Evolutionary conservation across 305 asterid species (phyloP), one percentile per base, ranked within the genome.

Genomic region (Fraxinus paxiana): DNA sequence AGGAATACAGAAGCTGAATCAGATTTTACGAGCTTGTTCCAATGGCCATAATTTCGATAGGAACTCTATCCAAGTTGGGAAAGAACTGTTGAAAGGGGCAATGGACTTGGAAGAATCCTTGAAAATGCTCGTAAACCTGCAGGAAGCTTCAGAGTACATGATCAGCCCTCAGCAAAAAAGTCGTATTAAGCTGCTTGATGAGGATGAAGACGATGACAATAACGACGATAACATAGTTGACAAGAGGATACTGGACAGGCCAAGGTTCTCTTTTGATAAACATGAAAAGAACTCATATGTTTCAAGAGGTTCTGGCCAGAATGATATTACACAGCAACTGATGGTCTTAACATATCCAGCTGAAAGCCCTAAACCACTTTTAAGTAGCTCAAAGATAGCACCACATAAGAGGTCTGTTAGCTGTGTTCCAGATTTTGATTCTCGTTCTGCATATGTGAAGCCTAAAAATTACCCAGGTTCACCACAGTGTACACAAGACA

Each of bases 261-360:
- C 97, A 7, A 90, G 85, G 18, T 94, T 91, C 93, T 94, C 97
- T 67, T 94, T 92, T 33, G 98, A 92, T 87, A 90, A 84, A 80
- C 88, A 89, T 26, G 80, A 88, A 0, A 89, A 82, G 79, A 86
- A 85, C 31, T 73, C 89, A 9, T 34, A 46, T 3, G 43, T 61
- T 69, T 73, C 48, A 67, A 85, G 79, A 79, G 84, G 65, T 82
- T n/a, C 77, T 13, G 61, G 61, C 33, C 73, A 76, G 2, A 79
- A 78, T 77, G 83, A 73, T 48, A 73, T 78, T 75, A 82, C 79
- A 26, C 76, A 76, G 83, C 86, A 77, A 54, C 71, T 85, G 9
- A 37, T 85, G 83, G 87, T 85, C 75, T 35, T 88, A n/a, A 80
- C 89, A 6, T 84, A 83, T 72, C 83, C 86, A 0, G 78, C 82